phyloP scores from a whole-genome alignment of 176 grass and related monocot species.

The Raddia guianensis region DNA sequence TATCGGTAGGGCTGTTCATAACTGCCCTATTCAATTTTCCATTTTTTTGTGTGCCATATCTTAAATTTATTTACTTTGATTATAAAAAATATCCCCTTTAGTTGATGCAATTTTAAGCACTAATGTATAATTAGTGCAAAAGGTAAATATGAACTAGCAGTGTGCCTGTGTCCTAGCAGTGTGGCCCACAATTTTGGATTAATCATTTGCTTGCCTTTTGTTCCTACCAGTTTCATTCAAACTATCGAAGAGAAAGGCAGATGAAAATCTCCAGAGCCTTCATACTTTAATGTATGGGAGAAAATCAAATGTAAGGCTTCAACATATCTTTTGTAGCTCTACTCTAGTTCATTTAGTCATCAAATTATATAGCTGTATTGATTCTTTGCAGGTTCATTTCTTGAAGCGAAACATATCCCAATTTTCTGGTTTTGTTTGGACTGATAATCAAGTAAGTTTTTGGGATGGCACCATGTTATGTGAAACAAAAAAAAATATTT shows the following conservation, averaged over 20 bases:
- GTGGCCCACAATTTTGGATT: background rate
- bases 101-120: background rate
- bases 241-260: slow-evolving; percentile 81
- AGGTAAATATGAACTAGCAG: background rate
- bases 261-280: slow-evolving; percentile 83
- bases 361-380: slow-evolving; percentile 28
- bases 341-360: slow-evolving; percentile 11
- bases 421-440: slow-evolving; percentile 98
- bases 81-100: background rate
- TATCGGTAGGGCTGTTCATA: background rate
- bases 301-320: slow-evolving; percentile 69
- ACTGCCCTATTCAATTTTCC: background rate
- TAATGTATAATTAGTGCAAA: background rate
- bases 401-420: slow-evolving; percentile 91
- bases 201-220: slow-evolving; percentile 25
- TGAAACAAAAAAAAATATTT: background rate
- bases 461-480: slow-evolving; percentile 18
- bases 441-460: slow-evolving; percentile 66
- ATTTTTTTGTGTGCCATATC: background rate
- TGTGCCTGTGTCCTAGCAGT: background rate
- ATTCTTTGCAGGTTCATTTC: slow-evolving; percentile 61
- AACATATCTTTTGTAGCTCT: background rate
- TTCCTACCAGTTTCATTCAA: slow-evolving; percentile 79
- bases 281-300: slow-evolving; percentile 79
- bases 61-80: background rate